Conservation (phyloP, 2,329 filamentous ascomycete species). For the Xylaria sp. region DNA sequence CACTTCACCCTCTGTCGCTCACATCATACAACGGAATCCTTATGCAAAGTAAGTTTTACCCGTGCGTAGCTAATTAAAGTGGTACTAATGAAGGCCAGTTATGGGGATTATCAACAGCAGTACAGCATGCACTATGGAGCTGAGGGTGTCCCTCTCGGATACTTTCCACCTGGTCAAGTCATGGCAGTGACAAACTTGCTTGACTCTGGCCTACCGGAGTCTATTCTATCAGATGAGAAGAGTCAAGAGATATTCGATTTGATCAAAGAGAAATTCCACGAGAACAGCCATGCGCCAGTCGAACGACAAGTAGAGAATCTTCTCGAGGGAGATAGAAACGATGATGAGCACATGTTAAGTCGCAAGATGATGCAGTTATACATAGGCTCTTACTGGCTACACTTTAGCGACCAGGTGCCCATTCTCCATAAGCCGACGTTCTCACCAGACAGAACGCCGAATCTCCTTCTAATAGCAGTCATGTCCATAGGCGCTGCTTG, state of each 20-base stretch:
- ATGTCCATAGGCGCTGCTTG: slow-evolving; percentile 94
- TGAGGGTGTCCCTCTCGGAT: slow-evolving; percentile 62
- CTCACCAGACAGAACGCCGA: slow-evolving; percentile 85
- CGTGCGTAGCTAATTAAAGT: background rate
- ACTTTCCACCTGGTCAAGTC: slow-evolving; percentile 72
- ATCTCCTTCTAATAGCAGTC: slow-evolving; percentile 84
- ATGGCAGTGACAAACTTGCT: slow-evolving; percentile 91
- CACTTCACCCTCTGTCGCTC: slow-evolving; percentile 62
- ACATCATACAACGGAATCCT: slow-evolving; percentile 58
- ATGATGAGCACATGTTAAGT: slow-evolving; percentile 76
- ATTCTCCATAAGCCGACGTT: slow-evolving; percentile 97
- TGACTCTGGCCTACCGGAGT: slow-evolving; percentile 82
- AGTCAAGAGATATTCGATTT: slow-evolving; percentile 84
- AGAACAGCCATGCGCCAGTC: slow-evolving; percentile 78
- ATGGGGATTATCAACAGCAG: slow-evolving; percentile 63
- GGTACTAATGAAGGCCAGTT: slow-evolving; percentile 54
- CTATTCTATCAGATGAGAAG: slow-evolving; percentile 87
- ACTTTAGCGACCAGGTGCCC: slow-evolving; percentile 93
- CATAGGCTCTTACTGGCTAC: slow-evolving; percentile 91
- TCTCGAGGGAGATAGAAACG: slow-evolving; percentile 79
- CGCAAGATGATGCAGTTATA: slow-evolving; percentile 96
- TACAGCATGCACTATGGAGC: slow-evolving; percentile 62
- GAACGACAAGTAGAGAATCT: slow-evolving; percentile 81
- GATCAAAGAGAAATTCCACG: slow-evolving; percentile 83
- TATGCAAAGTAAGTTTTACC: slow-evolving; percentile 61